A percentile compares a stretch with the other conserved stretches of the same genome.
Evolutionary conservation across 139 green algal genomes (phyloP).

Genomic region (Dunaliella primolecta): DNA sequence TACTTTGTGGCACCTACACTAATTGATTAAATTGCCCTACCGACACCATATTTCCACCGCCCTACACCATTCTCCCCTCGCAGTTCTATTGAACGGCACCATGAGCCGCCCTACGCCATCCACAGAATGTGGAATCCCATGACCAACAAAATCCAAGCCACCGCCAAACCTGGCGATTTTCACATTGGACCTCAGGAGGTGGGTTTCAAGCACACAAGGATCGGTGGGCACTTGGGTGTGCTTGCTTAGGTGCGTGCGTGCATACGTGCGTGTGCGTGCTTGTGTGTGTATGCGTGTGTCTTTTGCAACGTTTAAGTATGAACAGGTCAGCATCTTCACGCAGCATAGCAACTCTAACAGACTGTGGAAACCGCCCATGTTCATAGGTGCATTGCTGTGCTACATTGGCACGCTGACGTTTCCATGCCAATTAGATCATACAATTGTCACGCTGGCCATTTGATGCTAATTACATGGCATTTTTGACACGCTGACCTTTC

Average conservation of each 20-base stretch:
- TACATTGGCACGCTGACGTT: neutral
- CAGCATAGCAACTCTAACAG: no score
- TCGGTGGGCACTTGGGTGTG: neutral
- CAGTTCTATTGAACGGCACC: no score
- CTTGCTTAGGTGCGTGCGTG: neutral
- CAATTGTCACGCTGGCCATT: neutral
- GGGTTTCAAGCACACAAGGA: neutral
- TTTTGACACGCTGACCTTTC: neutral
- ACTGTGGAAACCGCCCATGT: no score
- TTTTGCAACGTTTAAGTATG: no score
- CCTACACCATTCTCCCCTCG: no score
- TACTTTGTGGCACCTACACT: no score
- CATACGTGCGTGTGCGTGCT: neutral
- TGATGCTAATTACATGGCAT: no score
- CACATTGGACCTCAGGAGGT: neutral
- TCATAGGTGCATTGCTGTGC: neutral
- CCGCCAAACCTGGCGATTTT: neutral
- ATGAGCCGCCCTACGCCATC: no score
- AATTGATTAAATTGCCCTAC: no score
- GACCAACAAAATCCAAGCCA: neutral
- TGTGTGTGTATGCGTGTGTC: neutral
- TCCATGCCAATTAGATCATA: neutral
- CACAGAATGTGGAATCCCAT: no score
- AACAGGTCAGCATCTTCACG: no score
- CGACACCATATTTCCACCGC: no score